A percentile compares a stretch with the other conserved stretches of the same genome.
These are phyloP conservation scores for Phytopythium oedochilum DNA, from an alignment of 352 stramenopile species.

Conservation along the genomic window DNA sequence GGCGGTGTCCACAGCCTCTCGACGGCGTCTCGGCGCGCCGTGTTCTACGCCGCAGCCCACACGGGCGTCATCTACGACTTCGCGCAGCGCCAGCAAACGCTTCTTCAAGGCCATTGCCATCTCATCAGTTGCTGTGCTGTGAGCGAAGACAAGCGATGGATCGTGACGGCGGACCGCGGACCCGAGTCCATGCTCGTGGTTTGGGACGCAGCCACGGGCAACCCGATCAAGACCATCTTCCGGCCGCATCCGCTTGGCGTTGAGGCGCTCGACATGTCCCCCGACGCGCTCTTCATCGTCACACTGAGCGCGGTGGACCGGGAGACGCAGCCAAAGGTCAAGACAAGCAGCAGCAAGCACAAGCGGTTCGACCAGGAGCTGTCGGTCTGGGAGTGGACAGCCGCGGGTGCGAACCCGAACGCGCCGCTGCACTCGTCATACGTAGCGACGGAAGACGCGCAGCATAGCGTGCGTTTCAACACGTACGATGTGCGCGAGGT, in stretches of 20 bases:
- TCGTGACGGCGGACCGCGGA: constrained; percentile 88
- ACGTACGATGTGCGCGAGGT: constrained; percentile 85
- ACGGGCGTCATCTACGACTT: constrained; percentile 94
- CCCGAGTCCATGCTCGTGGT: constrained; percentile 90
- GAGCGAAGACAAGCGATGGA: constrained; percentile 91
- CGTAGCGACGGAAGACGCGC: constrained; percentile 70
- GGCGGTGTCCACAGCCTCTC: constrained; percentile 88
- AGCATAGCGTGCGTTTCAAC: constrained; percentile 88
- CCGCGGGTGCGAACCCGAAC: constrained; percentile 14
- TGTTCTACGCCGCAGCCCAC: constrained; percentile 92
- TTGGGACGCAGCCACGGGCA: constrained; percentile 80
- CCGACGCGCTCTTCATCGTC: constrained; percentile 86
- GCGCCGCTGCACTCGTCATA: constrained; percentile 48
- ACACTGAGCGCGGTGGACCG: constrained; percentile 61
- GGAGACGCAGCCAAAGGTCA: constrained; percentile 2
- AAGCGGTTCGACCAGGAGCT: constrained; percentile 69
- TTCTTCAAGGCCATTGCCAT: constrained; percentile 91
- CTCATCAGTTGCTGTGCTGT: constrained; percentile 87
- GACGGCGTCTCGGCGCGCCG: constrained; percentile 41
- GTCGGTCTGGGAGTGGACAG: constrained; percentile 87
- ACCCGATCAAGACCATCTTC: constrained; percentile 91
- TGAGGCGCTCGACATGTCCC: constrained; percentile 85
- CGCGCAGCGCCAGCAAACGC: constrained; percentile 68
- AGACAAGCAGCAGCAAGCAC: constrained; percentile 8
- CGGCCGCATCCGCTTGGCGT: constrained; percentile 78